Evolutionary conservation across 495 filamentous ascomycete genomes (phyloP).

Genomic region (Aspergillus heteromorphus): DNA sequence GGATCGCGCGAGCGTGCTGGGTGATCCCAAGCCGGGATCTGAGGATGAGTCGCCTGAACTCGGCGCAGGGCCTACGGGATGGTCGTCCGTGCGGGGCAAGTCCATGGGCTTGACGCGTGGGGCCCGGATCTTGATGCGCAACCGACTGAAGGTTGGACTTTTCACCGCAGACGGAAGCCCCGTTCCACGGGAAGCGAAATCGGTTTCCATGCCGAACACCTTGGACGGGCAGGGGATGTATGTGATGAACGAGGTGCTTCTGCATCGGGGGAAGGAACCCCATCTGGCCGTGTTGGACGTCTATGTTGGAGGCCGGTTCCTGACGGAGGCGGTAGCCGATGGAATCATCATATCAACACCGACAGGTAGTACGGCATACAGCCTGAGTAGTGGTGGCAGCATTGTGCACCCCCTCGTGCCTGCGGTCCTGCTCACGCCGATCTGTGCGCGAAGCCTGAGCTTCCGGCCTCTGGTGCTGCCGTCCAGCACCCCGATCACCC

Average conservation of each 20-base stretch:
- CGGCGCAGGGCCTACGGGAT: constrained; percentile 44
- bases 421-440: constrained; percentile 82
- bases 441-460: constrained; percentile 85
- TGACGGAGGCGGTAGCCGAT: constrained; percentile 90
- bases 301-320: constrained; percentile 72
- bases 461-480: constrained; percentile 91
- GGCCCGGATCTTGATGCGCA: constrained; percentile 76
- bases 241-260: constrained; percentile 91
- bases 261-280: constrained; percentile 83
- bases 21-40: constrained; percentile 16
- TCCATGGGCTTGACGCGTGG: constrained; percentile 69
- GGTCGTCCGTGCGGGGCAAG: constrained; percentile 72
- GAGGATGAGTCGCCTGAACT: constrained; percentile 16
- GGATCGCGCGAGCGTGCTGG: constrained; percentile 36
- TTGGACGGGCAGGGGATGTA: constrained; percentile 49
- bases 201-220: constrained; percentile 8
- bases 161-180: constrained; percentile 57
- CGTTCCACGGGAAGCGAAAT: constrained; percentile 27
- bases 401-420: constrained; percentile 92
- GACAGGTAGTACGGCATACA: constrained; percentile 93
- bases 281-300: constrained; percentile 89
- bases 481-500: constrained; percentile 72
- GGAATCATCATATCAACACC: constrained; percentile 92
- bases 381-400: constrained; percentile 82
- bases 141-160: constrained; percentile 77